Conservation (phyloP, 768 basidiomycete species). For the Punctularia strigosozonata region DNA sequence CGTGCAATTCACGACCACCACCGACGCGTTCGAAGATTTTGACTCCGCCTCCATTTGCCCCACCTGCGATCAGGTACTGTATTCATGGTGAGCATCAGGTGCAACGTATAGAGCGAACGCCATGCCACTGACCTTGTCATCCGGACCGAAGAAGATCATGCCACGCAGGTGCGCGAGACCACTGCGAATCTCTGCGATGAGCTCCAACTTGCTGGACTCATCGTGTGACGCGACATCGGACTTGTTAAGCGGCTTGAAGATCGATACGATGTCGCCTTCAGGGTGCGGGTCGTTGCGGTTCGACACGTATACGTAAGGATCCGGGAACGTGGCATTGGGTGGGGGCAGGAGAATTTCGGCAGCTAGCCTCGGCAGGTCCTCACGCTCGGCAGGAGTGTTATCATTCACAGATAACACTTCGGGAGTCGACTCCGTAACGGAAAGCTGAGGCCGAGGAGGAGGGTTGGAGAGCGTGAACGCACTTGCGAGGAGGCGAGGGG, state of each 20-base stretch:
- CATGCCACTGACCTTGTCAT: too few species aligned
- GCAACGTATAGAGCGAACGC: too few species aligned
- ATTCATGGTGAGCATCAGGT: too few species aligned
- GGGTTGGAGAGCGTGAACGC: slow-evolving; percentile 36
- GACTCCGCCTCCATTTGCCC: slow-evolving; percentile 50
- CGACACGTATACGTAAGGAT: slow-evolving; percentile 55
- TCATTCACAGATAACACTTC: too few species aligned
- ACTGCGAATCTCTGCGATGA: slow-evolving; percentile 52
- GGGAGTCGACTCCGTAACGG: too few species aligned
- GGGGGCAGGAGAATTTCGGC: slow-evolving; percentile 58
- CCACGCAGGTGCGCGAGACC: slow-evolving; percentile 63
- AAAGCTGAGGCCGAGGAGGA: too few species aligned
- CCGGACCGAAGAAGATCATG: slow-evolving; percentile 51
- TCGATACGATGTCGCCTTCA: slow-evolving; percentile 61
- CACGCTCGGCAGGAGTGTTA: too few species aligned
- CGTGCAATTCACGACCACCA: slow-evolving; percentile 41
- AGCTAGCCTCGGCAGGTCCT: slow-evolving; percentile 40
- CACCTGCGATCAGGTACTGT: slow-evolving; percentile 57
- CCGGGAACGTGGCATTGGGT: slow-evolving; percentile 38
- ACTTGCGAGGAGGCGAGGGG: slow-evolving; percentile 23
- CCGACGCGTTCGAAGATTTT: slow-evolving; percentile 60
- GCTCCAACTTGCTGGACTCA: slow-evolving; percentile 29
- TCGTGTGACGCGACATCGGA: slow-evolving; percentile 32
- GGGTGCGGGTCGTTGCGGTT: slow-evolving; percentile 65
- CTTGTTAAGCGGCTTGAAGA: too few species aligned